Evolutionary conservation across 2,329 filamentous ascomycete genomes (phyloP), one percentile per base, ranked within the genome.

Genomic region (Paecilomyces formosus): DNA sequence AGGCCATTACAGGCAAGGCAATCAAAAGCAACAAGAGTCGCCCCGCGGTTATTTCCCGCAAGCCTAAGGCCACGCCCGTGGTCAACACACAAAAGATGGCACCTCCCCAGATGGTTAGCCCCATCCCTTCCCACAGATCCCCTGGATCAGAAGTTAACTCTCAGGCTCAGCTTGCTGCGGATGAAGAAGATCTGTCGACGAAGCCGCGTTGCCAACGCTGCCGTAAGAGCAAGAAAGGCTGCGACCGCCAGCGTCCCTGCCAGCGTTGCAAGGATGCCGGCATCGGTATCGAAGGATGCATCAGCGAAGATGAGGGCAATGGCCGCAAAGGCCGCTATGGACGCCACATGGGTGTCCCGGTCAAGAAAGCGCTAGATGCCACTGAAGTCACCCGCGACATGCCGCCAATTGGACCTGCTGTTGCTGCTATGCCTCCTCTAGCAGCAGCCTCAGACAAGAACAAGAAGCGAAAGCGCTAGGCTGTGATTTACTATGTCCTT

Each of bases 151-250:
- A 80, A 11, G 73, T 86, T 68, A 86, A 83, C 68, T 85, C 85
- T 70, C 83, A 85, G 66, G 79, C 84, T 63, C 82, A 82, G 62
- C 76, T 85, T 49, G 83, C 81, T 54, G 79, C 81, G 31, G 90
- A 92, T 64, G 90, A 96, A 64, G 92, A 97, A 64, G 92, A 97
- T 58, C 79, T 97, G 21, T 97, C 93, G 0, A 92, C 89, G 64
- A 97, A 97, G 78, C 94, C 94, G 58, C 92, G 94, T 62, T 99
- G 94, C 80, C 94, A 99, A 74, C 89, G 94, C 59, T 99, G 94
- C 81, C 89, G 94, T 69, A 99, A 99, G 85, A 97, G 93, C 79
- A 99, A 99, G 82, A 99, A 99, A 78, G 94, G 94, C 12, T 99
- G 94, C 72, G 94, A 99, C 78, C 88, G 94, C 59, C 94, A 97